Conservation (phyloP, 2,329 filamentous ascomycete species). For the Scedosporium apiospermum region DNA sequence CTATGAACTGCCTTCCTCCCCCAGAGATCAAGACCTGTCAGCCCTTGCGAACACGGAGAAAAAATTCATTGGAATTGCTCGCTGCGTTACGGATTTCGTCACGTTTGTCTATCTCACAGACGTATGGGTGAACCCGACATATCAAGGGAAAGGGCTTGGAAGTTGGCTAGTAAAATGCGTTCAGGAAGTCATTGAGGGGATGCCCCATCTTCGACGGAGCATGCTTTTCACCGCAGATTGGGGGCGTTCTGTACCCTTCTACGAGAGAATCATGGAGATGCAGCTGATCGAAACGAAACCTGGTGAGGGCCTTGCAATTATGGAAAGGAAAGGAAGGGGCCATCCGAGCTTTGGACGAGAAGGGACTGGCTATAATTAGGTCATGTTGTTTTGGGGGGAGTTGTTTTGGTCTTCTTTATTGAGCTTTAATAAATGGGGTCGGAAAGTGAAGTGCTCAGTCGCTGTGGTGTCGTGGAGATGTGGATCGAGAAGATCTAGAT, state of each 20-base stretch:
- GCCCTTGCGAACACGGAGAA: background rate
- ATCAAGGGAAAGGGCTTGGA: slow-evolving; percentile 53
- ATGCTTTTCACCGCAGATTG: slow-evolving; percentile 39
- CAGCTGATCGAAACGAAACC: slow-evolving; percentile 8
- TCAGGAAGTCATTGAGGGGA: slow-evolving; percentile 43
- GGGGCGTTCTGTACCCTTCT: slow-evolving; percentile 1
- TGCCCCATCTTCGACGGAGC: slow-evolving; percentile 50
- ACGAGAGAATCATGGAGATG: slow-evolving; percentile 1
- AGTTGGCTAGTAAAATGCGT: slow-evolving; percentile 55
- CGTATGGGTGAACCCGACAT: slow-evolving; percentile 51
- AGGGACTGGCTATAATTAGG: slow-evolving; percentile 7
- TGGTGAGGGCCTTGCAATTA: slow-evolving; percentile 17
- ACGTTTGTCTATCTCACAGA: slow-evolving; percentile 61
- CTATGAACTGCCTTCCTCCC: slow-evolving; percentile 27
- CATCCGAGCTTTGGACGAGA: slow-evolving; percentile 13
- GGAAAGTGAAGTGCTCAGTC: no score
- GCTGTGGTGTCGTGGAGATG: no score
- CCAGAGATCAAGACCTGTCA: background rate
- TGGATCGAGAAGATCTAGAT: no score
- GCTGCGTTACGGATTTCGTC: slow-evolving; percentile 58
- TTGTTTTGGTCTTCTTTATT: no score
- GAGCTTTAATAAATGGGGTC: no score
- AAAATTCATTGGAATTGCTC: slow-evolving; percentile 29
- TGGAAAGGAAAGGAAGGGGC: slow-evolving; percentile 16
- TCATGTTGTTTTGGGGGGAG: no score